Evolutionary conservation across 371 early-diverging fungal species (phyloP).

Genomic region (Catenaria anguillulae): DNA sequence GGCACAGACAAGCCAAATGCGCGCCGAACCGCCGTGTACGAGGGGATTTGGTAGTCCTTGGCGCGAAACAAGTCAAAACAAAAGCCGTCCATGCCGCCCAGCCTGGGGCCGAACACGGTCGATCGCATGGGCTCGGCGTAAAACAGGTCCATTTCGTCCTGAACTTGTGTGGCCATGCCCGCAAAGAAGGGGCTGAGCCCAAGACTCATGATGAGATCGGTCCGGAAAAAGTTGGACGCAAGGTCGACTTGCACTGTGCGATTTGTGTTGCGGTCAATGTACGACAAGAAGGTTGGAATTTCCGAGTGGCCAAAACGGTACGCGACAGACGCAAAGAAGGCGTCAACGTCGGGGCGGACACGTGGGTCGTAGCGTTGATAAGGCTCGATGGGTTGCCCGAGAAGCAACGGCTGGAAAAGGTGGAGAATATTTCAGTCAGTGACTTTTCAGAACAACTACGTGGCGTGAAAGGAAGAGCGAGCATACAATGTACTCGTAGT

Average conservation of each 20-base stretch:
- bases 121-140: neutral
- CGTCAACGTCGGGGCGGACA: slow-evolving; percentile 16
- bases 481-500: neutral
- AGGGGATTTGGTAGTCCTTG: neutral
- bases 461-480: neutral
- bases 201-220: neutral
- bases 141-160: neutral
- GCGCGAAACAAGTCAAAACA: neutral
- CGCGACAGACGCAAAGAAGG: slow-evolving; percentile 17
- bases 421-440: neutral
- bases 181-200: neutral
- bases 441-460: neutral
- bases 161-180: neutral
- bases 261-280: neutral
- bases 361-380: slow-evolving; percentile 18
- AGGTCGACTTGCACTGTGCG: neutral
- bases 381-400: slow-evolving; percentile 8
- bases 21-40: neutral
- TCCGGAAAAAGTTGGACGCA: neutral
- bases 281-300: slow-evolving; percentile 1
- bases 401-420: slow-evolving; percentile 16
- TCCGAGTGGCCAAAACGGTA: slow-evolving; percentile 21
- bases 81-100: neutral
- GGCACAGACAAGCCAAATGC: slow-evolving; percentile 6
- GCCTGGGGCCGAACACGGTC: neutral